Percentiles rank a stretch among this genome's conserved stretches.
Conservation (phyloP, 2,329 filamentous ascomycete genomes). For the Monosporascus sp. region DNA sequence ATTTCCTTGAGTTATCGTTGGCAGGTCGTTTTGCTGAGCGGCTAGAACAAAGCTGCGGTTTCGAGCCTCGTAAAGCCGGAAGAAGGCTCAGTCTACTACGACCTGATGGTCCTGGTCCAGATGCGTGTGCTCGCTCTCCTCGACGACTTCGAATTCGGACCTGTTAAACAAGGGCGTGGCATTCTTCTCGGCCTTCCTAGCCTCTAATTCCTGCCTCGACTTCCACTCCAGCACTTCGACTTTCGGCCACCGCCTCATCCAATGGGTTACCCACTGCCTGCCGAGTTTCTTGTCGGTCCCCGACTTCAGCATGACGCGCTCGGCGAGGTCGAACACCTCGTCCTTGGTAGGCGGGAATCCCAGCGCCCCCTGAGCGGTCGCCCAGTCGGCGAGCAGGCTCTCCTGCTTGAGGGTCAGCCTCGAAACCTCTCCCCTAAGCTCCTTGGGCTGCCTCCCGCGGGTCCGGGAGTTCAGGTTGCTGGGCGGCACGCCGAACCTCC, state of each 20-base stretch:
- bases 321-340: constrained; percentile 17
- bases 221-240: constrained; percentile 16
- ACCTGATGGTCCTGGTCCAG: neutral
- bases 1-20: no score
- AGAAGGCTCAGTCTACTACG: neutral
- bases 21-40: no score
- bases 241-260: constrained; percentile 17
- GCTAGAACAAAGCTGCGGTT: no score
- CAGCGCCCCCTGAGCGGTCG: constrained; percentile 13
- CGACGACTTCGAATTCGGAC: neutral
- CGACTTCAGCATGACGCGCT: constrained; percentile 15
- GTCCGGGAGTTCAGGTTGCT: constrained; percentile 18
- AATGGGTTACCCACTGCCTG: constrained; percentile 23
- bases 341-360: constrained; percentile 20
- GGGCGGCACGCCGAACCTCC: constrained; percentile 18
- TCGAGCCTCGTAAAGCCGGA: neutral
- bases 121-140: no score
- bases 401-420: constrained; percentile 18
- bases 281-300: constrained; percentile 12
- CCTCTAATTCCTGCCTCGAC: neutral
- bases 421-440: constrained; percentile 15
- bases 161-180: neutral
- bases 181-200: neutral
- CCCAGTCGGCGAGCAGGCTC: constrained; percentile 20
- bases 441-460: constrained; percentile 10